Percentiles rank a stretch among this genome's conserved stretches.
phyloP scores from a whole-genome alignment of 2,329 filamentous ascomycete species.

The Aspergillus japonicus region DNA sequence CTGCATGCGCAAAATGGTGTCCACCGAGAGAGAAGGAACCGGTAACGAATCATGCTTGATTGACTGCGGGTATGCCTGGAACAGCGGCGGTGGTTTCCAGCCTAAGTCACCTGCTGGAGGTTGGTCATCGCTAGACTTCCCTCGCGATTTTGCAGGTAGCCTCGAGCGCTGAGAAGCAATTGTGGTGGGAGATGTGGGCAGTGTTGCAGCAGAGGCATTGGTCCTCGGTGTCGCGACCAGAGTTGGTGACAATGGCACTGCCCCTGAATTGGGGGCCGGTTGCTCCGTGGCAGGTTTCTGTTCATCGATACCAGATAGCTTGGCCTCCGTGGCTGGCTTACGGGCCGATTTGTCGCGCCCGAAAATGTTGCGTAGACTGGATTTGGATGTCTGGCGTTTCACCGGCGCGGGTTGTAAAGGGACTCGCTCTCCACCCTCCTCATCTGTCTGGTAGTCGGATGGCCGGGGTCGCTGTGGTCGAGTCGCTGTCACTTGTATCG shows the following conservation, averaged over 20 bases:
- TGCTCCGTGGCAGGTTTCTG: slow-evolving; percentile 19
- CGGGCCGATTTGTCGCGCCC: slow-evolving; percentile 36
- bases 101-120: slow-evolving; percentile 26
- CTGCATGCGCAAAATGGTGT: slow-evolving; percentile 63
- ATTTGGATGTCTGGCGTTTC: slow-evolving; percentile 39
- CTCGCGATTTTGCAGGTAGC: slow-evolving; percentile 22
- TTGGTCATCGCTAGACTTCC: slow-evolving; percentile 25
- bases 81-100: slow-evolving; percentile 74
- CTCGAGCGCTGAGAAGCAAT: slow-evolving; percentile 19
- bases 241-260: slow-evolving; percentile 27
- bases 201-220: slow-evolving; percentile 24
- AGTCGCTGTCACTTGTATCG: slow-evolving; percentile 15
- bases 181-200: slow-evolving; percentile 24
- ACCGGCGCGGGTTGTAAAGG: slow-evolving; percentile 31
- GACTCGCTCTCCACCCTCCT: slow-evolving; percentile 27
- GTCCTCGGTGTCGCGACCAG: slow-evolving; percentile 28
- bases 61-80: slow-evolving; percentile 82
- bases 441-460: slow-evolving; percentile 30
- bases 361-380: slow-evolving; percentile 39
- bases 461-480: slow-evolving; percentile 35
- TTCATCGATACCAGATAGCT: slow-evolving; percentile 37
- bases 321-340: slow-evolving; percentile 26
- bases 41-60: slow-evolving; percentile 71
- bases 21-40: slow-evolving; percentile 66
- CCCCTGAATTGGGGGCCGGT: slow-evolving; percentile 12